A percentile compares a stretch with the other conserved stretches of the same genome.
phyloP scores from a whole-genome alignment of 164 flowering plant genomes.

The Sedum album region DNA sequence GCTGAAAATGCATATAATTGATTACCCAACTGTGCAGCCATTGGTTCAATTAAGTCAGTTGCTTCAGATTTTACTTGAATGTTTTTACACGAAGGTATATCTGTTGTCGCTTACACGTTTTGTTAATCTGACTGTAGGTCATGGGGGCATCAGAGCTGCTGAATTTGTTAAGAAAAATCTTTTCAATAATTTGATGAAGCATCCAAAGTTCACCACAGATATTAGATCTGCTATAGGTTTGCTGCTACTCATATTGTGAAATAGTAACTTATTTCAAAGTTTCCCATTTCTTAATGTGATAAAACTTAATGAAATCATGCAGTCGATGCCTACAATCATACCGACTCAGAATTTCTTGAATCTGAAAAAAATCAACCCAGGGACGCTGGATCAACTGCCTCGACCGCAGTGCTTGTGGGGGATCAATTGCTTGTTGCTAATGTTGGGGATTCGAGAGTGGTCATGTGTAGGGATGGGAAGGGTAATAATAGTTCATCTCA shows the following conservation, averaged over 20 bases:
- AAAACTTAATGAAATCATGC: constrained; percentile 7
- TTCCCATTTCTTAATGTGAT: background rate
- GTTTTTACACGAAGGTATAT: background rate
- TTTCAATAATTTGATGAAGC: constrained; percentile 81
- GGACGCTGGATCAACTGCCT: constrained; percentile 98
- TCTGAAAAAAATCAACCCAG: constrained; percentile 75
- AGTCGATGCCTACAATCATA: constrained; percentile 91
- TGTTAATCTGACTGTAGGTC: constrained; percentile 40
- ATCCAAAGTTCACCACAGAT: constrained; percentile 89
- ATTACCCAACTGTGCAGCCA: background rate
- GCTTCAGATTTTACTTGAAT: background rate
- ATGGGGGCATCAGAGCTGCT: constrained; percentile 97
- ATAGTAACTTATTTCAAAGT: background rate
- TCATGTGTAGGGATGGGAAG: constrained; percentile 84
- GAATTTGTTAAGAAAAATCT: constrained; percentile 91
- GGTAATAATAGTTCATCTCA: constrained; percentile 32
- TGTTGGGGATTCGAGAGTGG: constrained; percentile 97
- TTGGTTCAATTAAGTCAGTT: background rate
- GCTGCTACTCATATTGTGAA: constrained; percentile 5
- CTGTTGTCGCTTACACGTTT: background rate
- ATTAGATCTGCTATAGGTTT: constrained; percentile 95
- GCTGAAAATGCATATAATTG: background rate
- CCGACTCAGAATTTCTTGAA: constrained; percentile 88
- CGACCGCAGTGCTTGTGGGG: constrained; percentile 97
- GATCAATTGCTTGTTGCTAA: constrained; percentile 90